phyloP scores from a whole-genome alignment of 2,329 filamentous ascomycete species.

The Pyricularia grisea region DNA sequence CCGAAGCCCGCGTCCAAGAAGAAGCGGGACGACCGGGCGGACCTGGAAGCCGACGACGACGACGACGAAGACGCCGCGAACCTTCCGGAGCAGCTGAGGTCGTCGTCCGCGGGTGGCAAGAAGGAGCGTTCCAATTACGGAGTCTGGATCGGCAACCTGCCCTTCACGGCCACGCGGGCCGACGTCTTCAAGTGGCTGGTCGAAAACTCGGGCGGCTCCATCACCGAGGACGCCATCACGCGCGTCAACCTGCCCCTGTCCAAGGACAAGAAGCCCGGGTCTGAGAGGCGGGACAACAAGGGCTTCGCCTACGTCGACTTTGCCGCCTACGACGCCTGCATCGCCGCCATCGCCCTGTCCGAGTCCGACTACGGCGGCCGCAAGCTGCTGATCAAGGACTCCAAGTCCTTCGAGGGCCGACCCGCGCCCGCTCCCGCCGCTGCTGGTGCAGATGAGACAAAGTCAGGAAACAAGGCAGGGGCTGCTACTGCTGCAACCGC shows the following conservation, averaged over 20 bases:
- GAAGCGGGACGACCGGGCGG: neutral
- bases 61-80: slow-evolving; percentile 11
- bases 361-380: slow-evolving; percentile 71
- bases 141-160: slow-evolving; percentile 93
- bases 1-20: slow-evolving; percentile 31
- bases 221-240: slow-evolving; percentile 65
- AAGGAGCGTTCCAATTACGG: slow-evolving; percentile 67
- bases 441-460: slow-evolving; percentile 20
- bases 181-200: slow-evolving; percentile 76
- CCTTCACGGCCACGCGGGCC: slow-evolving; percentile 68
- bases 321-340: slow-evolving; percentile 54
- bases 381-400: slow-evolving; percentile 85
- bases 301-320: slow-evolving; percentile 98
- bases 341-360: slow-evolving; percentile 76
- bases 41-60: slow-evolving; percentile 1
- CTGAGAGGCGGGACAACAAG: slow-evolving; percentile 52
- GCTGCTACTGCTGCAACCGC: slow-evolving; percentile 19
- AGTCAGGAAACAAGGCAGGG: slow-evolving; percentile 12
- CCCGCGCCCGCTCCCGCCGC: slow-evolving; percentile 53
- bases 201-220: slow-evolving; percentile 55
- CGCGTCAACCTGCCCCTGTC: slow-evolving; percentile 67
- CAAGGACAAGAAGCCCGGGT: slow-evolving; percentile 14
- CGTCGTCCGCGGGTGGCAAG: slow-evolving; percentile 15
- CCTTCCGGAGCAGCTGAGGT: slow-evolving; percentile 2
- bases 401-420: slow-evolving; percentile 83